Evolutionary conservation across 129 eudicot species (phyloP).

Genomic region (Smallanthus sonchifolius): DNA sequence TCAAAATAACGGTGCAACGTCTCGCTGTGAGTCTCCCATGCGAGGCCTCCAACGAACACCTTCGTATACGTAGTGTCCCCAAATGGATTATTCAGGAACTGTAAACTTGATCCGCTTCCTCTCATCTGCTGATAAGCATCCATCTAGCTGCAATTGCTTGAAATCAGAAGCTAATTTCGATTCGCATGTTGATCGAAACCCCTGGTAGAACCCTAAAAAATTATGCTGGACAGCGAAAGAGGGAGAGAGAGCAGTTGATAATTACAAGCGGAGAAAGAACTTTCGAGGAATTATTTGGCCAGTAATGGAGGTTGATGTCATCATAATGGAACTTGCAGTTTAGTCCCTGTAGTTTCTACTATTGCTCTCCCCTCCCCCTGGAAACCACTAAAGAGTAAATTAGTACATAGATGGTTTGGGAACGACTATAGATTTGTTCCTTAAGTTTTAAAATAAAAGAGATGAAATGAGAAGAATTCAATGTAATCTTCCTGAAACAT

Average conservation of each 20-base stretch:
- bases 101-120: conserved; percentile 45
- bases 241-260: conserved; percentile 12
- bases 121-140: conserved; percentile 40
- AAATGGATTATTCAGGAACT: conserved; percentile 34
- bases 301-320: conserved; percentile 30
- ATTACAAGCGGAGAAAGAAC: conserved; percentile 25
- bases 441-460: too few species aligned
- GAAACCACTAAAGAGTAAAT: neutral
- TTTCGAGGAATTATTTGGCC: conserved; percentile 30
- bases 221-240: neutral
- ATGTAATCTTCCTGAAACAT: too few species aligned
- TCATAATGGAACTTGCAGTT: neutral
- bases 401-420: too few species aligned
- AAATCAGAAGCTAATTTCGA: conserved; percentile 8
- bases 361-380: neutral
- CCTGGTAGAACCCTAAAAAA: conserved; percentile 42
- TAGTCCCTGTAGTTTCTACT: neutral
- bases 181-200: conserved; percentile 23
- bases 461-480: too few species aligned
- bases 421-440: too few species aligned
- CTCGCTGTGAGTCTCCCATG: conserved; percentile 62
- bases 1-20: conserved; percentile 44
- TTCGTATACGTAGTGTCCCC: conserved; percentile 52
- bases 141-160: conserved; percentile 23
- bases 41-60: conserved; percentile 60